Evolutionary conservation across 345 rosid species (phyloP), one percentile per base, ranked within the genome.

Genomic region (Abelmoschus esculentus): DNA sequence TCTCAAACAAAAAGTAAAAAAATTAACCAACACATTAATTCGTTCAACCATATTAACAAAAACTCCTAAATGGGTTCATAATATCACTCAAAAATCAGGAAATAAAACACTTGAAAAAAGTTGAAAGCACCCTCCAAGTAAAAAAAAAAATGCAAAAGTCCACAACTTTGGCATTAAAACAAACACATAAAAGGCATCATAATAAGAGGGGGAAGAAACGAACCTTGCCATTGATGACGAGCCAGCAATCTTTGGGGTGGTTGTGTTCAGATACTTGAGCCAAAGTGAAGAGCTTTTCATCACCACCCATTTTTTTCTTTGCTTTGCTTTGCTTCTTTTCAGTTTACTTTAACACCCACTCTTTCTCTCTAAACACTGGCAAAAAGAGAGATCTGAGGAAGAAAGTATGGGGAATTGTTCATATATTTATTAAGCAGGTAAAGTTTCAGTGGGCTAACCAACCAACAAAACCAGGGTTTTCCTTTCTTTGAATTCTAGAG

Each of bases 211-310:
- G 7, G 18, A 8, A 17, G 9, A 52, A 46, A 26, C 58, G 38
- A 5, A 79, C 93, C 90, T 85, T 90, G 77, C 83, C 90, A 76
- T 61, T 74, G 74, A 90, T 85, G 76, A 84, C 22, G 72, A 88
- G 78, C 96, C 93, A 88, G 58, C 96, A 86, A 34, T 88, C 96
- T 31, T 81, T 75, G 66, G 77, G 53, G 8, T 61, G 76, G 67
- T 81, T 80, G 75, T 90, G 96, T 80, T 81, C 73, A 54, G 90
- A 82, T 32, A 90, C 93, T 79, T 88, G 79, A 34, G 88, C 82
- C 71, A 90, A 78, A 55, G 91, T 83, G 76, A 87, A 90, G 73
- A 84, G 70, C 80, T 85, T 81, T 19, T 74, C 79, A 42, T 67
- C 83, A 14, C 67, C 87, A 32, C 81, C 89, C 87, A 83, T 83